Evolutionary conservation across 2,329 filamentous ascomycete genomes (phyloP).

Genomic region (Scopulariopsis brevicaulis): DNA sequence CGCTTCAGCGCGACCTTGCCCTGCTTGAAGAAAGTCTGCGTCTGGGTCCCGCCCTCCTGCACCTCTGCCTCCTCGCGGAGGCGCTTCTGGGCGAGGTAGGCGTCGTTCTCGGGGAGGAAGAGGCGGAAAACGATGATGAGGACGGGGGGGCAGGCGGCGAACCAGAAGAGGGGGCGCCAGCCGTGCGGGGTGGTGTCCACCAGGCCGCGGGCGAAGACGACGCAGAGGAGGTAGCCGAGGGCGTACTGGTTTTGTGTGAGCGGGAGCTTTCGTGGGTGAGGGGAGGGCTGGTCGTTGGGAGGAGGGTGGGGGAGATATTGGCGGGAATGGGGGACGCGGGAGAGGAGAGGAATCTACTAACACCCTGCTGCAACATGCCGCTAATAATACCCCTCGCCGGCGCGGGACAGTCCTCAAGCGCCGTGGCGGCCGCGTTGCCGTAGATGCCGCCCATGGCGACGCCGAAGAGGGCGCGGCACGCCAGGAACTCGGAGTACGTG

Average conservation of each 20-base stretch:
- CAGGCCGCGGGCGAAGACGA: slow-evolving; percentile 52
- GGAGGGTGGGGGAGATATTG: too few species aligned
- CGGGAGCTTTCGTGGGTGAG: not conserved
- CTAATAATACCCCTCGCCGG: slow-evolving; percentile 63
- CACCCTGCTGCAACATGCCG: slow-evolving; percentile 64
- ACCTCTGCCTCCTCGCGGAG: slow-evolving; percentile 36
- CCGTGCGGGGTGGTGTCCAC: slow-evolving; percentile 66
- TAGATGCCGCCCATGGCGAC: slow-evolving; percentile 74
- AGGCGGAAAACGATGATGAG: slow-evolving; percentile 72
- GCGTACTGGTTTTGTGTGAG: slow-evolving; percentile 31
- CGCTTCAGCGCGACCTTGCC: slow-evolving; percentile 67
- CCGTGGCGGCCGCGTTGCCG: slow-evolving; percentile 69
- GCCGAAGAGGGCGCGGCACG: slow-evolving; percentile 64
- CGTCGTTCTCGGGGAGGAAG: slow-evolving; percentile 66
- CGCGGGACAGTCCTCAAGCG: slow-evolving; percentile 60
- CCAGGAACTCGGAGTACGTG: slow-evolving; percentile 62
- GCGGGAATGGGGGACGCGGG: not conserved
- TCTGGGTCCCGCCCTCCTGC: slow-evolving; percentile 23
- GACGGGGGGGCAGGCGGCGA: slow-evolving; percentile 69
- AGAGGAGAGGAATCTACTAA: slow-evolving; percentile 13
- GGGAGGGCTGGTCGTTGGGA: too few species aligned
- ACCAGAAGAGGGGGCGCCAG: slow-evolving; percentile 86
- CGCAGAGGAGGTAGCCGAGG: slow-evolving; percentile 51
- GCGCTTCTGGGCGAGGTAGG: slow-evolving; percentile 55
- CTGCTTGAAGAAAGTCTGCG: slow-evolving; percentile 56